phyloP scores from a whole-genome alignment of 176 grass and related monocot genomes.

The Typha latifolia region DNA sequence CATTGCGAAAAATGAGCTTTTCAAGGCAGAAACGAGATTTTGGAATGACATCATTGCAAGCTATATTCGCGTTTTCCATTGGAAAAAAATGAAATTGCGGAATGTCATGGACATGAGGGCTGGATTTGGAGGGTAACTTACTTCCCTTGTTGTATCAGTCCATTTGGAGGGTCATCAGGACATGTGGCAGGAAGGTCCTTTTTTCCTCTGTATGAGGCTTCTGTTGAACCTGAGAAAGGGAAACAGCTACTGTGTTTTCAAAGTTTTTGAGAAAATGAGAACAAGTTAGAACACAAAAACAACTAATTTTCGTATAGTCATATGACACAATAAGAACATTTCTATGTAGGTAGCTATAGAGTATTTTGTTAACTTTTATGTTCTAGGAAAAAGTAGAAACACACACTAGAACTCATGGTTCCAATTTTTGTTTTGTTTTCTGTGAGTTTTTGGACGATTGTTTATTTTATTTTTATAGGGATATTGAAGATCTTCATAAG shows the following conservation, averaged over 20 bases:
- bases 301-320: too few relatives aligned
- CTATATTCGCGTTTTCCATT: slow-evolving; percentile 59
- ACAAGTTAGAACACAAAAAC: too few relatives aligned
- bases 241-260: not conserved
- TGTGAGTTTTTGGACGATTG: too few relatives aligned
- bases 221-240: not conserved
- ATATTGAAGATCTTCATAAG: too few relatives aligned
- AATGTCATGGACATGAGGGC: slow-evolving; percentile 98
- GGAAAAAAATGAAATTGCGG: slow-evolving; percentile 65
- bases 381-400: too few relatives aligned
- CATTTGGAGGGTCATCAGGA: slow-evolving; percentile 5
- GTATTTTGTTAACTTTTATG: too few relatives aligned
- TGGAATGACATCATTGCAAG: slow-evolving; percentile 64
- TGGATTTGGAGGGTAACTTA: slow-evolving; percentile 82
- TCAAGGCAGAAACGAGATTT: slow-evolving; percentile 66
- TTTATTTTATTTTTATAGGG: too few relatives aligned
- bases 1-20: slow-evolving; percentile 80
- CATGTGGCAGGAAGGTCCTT: not conserved
- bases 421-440: too few relatives aligned
- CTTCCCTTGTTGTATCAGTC: slow-evolving; percentile 6
- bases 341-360: too few relatives aligned
- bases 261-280: not conserved
- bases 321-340: too few relatives aligned
- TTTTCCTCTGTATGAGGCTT: not conserved
- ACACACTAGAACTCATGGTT: too few relatives aligned